phyloP scores from a whole-genome alignment of 306 rosid genomes.

The Rubus parviflorus region DNA sequence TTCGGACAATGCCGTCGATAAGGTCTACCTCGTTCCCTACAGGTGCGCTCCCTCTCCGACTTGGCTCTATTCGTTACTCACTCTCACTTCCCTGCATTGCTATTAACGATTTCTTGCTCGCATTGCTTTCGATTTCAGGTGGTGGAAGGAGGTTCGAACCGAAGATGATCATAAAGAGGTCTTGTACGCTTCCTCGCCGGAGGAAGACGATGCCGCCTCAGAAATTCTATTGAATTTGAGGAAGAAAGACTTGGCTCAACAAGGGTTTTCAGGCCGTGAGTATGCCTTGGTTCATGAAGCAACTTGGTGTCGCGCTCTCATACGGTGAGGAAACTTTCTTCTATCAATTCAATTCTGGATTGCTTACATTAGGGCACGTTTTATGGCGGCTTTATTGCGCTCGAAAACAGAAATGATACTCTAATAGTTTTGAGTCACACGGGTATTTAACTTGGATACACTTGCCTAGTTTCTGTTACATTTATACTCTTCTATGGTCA shows the following conservation, averaged over 20 bases:
- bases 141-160: slow-evolving; percentile 64
- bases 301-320: slow-evolving; percentile 65
- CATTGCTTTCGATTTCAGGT: slow-evolving; percentile 47
- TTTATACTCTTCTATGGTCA: background rate
- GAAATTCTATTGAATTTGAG: slow-evolving; percentile 51
- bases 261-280: slow-evolving; percentile 53
- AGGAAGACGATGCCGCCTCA: slow-evolving; percentile 33
- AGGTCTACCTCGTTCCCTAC: slow-evolving; percentile 64
- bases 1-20: slow-evolving; percentile 26
- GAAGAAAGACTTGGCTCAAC: slow-evolving; percentile 45
- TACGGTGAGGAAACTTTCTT: slow-evolving; percentile 44
- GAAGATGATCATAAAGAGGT: slow-evolving; percentile 47
- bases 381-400: background rate
- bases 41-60: slow-evolving; percentile 33
- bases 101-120: background rate
- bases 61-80: no score
- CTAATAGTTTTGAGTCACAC: no score
- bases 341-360: background rate
- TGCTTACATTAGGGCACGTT: background rate
- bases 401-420: no score
- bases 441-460: background rate
- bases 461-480: background rate
- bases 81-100: no score
- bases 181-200: slow-evolving; percentile 42
- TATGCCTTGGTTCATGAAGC: slow-evolving; percentile 78